These are phyloP conservation scores for Pezicula rhizophila DNA, from an alignment of 2,329 filamentous ascomycete species.

Conservation along the genomic window DNA sequence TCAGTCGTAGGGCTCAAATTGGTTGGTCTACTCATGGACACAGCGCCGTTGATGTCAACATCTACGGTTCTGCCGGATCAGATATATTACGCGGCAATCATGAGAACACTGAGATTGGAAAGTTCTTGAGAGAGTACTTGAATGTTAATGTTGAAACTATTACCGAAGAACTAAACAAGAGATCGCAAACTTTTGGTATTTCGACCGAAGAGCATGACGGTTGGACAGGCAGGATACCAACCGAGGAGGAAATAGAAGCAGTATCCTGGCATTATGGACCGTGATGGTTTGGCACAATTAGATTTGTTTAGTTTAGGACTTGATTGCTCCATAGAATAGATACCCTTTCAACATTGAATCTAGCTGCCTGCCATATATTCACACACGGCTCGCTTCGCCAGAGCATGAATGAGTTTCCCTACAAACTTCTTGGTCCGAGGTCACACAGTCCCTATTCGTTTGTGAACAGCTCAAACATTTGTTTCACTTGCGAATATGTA, in stretches of 20 bases:
- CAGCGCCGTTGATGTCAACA: constrained; percentile 90
- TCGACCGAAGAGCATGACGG: constrained; percentile 1
- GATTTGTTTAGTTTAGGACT: neutral
- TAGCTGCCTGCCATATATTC: too few species aligned
- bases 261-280: neutral
- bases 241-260: constrained; percentile 12
- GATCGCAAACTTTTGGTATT: constrained; percentile 12
- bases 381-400: too few species aligned
- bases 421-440: too few species aligned
- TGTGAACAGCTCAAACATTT: too few species aligned
- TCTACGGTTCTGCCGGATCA: constrained; percentile 73
- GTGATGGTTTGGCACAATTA: neutral
- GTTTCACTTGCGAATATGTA: too few species aligned
- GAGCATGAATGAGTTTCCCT: too few species aligned
- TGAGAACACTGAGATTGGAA: constrained; percentile 89
- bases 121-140: constrained; percentile 74
- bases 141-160: constrained; percentile 72
- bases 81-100: constrained; percentile 73
- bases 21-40: constrained; percentile 96
- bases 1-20: constrained; percentile 80
- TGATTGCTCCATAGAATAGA: neutral
- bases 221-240: constrained; percentile 21
- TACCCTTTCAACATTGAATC: neutral
- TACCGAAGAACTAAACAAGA: constrained; percentile 59
- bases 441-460: too few species aligned